Percentiles rank a stretch among this genome's conserved stretches.
Evolutionary conservation across 495 filamentous ascomycete species (phyloP).

Genomic region (Tirmania nivea): DNA sequence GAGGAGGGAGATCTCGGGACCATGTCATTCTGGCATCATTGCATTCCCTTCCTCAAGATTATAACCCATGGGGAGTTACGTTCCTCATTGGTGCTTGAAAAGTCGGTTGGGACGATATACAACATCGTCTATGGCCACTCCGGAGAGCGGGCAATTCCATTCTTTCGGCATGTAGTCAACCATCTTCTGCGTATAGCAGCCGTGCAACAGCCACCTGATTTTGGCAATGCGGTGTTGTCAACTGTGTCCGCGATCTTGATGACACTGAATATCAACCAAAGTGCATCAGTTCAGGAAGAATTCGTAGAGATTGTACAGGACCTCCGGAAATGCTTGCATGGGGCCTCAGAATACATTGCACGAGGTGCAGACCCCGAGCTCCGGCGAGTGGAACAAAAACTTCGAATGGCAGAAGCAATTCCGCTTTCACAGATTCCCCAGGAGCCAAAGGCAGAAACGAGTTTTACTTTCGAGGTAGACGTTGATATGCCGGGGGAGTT

Average conservation of each 20-base stretch:
- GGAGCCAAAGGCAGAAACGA: conserved; percentile 1
- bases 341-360: conserved; percentile 2
- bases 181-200: neutral
- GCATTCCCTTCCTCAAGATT: conserved; percentile 30
- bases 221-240: conserved; percentile 8
- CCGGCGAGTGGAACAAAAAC: conserved; percentile 19
- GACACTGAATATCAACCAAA: conserved; percentile 12
- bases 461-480: conserved; percentile 21
- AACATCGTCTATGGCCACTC: conserved; percentile 31
- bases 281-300: conserved; percentile 10
- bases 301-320: conserved; percentile 5
- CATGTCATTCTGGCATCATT: conserved; percentile 8
- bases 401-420: conserved; percentile 24
- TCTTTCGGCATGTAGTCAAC: conserved; percentile 18
- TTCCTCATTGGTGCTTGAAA: conserved; percentile 32
- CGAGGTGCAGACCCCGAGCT: conserved; percentile 16
- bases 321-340: conserved; percentile 3
- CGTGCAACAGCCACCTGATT: neutral
- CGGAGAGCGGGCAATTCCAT: conserved; percentile 25
- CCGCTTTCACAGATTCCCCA: conserved; percentile 6
- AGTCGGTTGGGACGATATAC: conserved; percentile 33
- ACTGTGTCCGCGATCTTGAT: conserved; percentile 4
- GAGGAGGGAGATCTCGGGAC: neutral
- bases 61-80: conserved; percentile 32
- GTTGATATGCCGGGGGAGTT: conserved; percentile 32